Base-by-base conservation (phyloP, 176 grass and related monocot genomes). In the Lolium rigidum region DNA sequence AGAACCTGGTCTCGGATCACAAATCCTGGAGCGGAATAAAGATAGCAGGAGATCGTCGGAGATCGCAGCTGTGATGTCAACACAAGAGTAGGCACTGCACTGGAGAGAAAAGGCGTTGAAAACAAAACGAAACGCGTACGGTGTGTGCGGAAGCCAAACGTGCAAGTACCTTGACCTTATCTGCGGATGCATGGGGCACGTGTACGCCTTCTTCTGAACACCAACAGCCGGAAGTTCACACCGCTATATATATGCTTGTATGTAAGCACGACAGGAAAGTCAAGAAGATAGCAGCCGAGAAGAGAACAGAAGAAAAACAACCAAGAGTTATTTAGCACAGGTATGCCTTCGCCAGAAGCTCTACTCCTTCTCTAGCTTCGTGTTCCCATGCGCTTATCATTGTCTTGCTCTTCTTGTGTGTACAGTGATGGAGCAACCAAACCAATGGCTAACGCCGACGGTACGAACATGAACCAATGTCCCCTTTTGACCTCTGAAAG, bases 371-470 rank as follows among this genome's bases (percentile, higher is more conserved):
- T 68, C 24, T 49, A 26, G 71, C 71, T 85, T 35, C 5, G 38
- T 56, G 3, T 59, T 62, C 26, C 20, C n/a, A 50, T 38, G 43
- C 7, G 1, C 31, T 56, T 39, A 41, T 37, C 25, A 24, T 28
- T 57, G 14, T 64, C n/a, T 64, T 74, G 35, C 35, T 85, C 48
- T 81, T 76, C 41, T 61, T 69, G 70, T 26, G 22, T 50, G 13
- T 8, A 35, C 10, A 62, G 80, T 24, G 76, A 81, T 87, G 90
- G 87, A 89, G 39, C 59, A 83, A 58, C 51, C 43, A n/a, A 82
- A 85, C 72, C 73, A 60, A 64, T 92, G 91, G 91, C 84, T 64
- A 21, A 22, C 87, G 49, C 56, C 74, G 20, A 70, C 51, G 84
- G 91, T 89, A 87, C 80, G 69, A 3, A 16, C 58, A 66, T 35